Evolutionary conservation across 495 filamentous ascomycete species (phyloP), one percentile per base, ranked within the genome.

Genomic region (Cryomyces minteri): DNA sequence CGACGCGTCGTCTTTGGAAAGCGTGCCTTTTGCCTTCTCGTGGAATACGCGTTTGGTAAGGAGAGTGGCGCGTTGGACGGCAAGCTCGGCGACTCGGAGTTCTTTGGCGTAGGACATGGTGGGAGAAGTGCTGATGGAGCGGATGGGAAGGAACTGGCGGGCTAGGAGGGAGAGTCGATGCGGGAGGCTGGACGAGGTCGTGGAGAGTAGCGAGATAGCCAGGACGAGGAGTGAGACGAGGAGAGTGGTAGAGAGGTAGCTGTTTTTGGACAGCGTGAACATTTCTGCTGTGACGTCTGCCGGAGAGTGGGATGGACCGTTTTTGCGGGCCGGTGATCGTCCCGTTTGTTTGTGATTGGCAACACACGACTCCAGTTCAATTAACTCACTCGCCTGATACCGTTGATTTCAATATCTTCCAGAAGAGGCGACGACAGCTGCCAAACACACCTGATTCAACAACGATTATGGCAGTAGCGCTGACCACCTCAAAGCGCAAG

Each of bases 21-120:
- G 69, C 44, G 90, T 94, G 47, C 88, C 87, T 66, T 96, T 96
- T 52, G 85, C 78, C 58, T 80, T 84, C 46, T 84, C 79, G 65
- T 83, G 77, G 73, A 92, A 96, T 62, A 96, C 88, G 50, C 76
- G 77, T 68, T 94, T 86, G 44, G 90, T 96, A 47, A 96, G 77
- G 50, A 88, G 66, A 30, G 78, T 69, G 14, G 90, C 90, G 45
- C 92, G 77, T 64, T 93, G 87, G 41, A 96, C 86, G 47, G 92
- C 87, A 14, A 96, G 77, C 60, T 87, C 79, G 49, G 90, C 88
- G 43, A 92, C 73, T 53, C 79, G 70, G 50, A 88, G 79, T 67
- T 96, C 88, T 49, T 79, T 74, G 48, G 73, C 66, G 70, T 94
- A 94, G 39, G 47, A 58, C 62, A 73, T 71, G 47, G 43, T 61